Evolutionary conservation across 768 basidiomycete species (phyloP).

Genomic region (Sporobolomyces pararoseus): DNA sequence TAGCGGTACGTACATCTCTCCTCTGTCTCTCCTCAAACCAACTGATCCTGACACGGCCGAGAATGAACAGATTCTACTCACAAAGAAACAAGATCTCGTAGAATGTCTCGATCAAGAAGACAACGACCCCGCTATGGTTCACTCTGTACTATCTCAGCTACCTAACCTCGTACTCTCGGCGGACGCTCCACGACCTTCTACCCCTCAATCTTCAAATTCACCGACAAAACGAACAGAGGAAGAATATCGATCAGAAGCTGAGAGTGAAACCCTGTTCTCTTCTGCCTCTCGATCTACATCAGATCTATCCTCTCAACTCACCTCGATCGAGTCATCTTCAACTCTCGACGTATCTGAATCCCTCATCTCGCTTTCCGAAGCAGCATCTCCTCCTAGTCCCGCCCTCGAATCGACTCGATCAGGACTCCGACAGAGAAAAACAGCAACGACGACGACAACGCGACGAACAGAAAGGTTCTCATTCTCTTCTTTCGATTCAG

Average conservation of each 20-base stretch:
- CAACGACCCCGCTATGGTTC: slow-evolving; percentile 51
- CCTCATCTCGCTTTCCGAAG: slow-evolving; percentile 20
- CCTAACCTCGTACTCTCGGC: slow-evolving; percentile 31
- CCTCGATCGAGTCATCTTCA: neutral
- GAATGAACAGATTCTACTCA: slow-evolving; percentile 50
- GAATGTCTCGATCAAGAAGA: slow-evolving; percentile 36
- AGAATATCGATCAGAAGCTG: neutral
- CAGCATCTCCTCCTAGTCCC: neutral
- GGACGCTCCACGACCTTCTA: neutral
- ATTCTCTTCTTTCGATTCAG: slow-evolving; percentile 12
- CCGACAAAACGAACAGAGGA: neutral
- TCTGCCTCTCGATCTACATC: neutral
- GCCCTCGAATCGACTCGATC: neutral
- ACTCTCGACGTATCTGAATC: slow-evolving; percentile 29
- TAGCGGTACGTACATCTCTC: slow-evolving; percentile 47
- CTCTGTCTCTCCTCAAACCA: too few species aligned
- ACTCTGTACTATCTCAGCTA: slow-evolving; percentile 48
- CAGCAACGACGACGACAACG: too few species aligned
- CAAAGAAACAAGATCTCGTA: slow-evolving; percentile 49
- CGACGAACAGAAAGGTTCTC: neutral
- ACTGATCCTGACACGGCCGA: too few species aligned
- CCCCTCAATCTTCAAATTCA: neutral
- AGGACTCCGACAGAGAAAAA: neutral
- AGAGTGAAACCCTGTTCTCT: slow-evolving; percentile 10
- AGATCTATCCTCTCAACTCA: neutral